phyloP scores from a whole-genome alignment of 139 green algal genomes.

The Tetradesmus obliquus region DNA sequence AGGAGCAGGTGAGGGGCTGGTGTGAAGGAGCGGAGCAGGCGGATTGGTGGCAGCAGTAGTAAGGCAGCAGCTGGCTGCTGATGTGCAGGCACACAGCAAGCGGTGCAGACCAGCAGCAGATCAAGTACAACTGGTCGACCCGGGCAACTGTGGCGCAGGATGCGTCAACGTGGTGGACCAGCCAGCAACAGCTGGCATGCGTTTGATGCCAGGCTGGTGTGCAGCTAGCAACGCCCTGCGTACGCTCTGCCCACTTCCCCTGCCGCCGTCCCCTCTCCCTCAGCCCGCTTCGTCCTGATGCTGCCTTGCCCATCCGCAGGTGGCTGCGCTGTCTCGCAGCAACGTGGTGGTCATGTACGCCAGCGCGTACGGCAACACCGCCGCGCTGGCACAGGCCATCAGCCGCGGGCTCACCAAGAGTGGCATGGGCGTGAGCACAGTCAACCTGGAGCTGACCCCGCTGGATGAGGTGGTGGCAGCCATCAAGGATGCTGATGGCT shows the following conservation, averaged over 20 bases:
- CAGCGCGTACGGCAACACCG: conserved; percentile 96
- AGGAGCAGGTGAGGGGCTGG: conserved; percentile 54
- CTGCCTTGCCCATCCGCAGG: conserved; percentile 57
- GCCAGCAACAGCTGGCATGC: too few species aligned
- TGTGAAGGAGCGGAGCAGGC: neutral
- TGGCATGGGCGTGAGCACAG: conserved; percentile 89
- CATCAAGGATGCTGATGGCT: conserved; percentile 77
- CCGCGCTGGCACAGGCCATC: conserved; percentile 91
- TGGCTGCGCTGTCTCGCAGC: conserved; percentile 43
- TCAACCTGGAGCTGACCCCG: conserved; percentile 90
- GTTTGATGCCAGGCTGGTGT: too few species aligned
- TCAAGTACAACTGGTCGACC: conserved; percentile 8
- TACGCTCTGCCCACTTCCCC: too few species aligned
- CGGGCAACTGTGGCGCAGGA: too few species aligned
- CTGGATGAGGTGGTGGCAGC: conserved; percentile 78
- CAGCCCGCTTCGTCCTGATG: conserved; percentile 54
- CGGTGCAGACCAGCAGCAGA: neutral
- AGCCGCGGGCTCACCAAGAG: conserved; percentile 69
- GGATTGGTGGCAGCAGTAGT: neutral
- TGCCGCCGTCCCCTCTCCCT: neutral
- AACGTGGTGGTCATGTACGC: conserved; percentile 93
- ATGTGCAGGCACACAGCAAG: neutral
- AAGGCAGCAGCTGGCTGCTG: neutral
- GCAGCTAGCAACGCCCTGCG: too few species aligned
- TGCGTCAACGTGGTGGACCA: too few species aligned